Conservation (phyloP, 306 rosid species). For the Cicer bijugum region DNA sequence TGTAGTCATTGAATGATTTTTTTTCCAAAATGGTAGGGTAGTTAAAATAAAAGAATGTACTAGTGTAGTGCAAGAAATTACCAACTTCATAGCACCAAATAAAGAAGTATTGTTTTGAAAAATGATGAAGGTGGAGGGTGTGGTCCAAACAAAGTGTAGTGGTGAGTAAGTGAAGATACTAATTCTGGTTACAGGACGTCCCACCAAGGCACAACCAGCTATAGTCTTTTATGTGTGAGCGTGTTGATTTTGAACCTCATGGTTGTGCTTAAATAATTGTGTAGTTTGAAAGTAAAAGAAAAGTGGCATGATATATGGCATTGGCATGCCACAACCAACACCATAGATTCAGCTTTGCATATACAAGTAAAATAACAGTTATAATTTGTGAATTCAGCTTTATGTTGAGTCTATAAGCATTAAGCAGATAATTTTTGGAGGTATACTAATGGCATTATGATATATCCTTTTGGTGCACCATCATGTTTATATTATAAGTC, state of each 20-base stretch:
- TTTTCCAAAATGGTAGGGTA: conserved; percentile 3
- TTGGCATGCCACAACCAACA: conserved; percentile 34
- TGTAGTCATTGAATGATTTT: conserved; percentile 6
- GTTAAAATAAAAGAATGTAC: conserved; percentile 30
- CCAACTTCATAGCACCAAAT: conserved; percentile 17
- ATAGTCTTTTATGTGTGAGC: conserved; percentile 29
- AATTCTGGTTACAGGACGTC: conserved; percentile 40
- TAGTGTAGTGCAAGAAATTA: conserved; percentile 17
- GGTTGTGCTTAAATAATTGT: conserved; percentile 43
- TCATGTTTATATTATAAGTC: not conserved
- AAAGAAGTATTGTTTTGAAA: conserved; percentile 5
- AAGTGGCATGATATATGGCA: conserved; percentile 37
- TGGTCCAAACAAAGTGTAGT: conserved; percentile 46
- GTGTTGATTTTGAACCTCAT: conserved; percentile 42
- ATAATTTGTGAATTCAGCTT: conserved; percentile 8
- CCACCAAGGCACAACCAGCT: conserved; percentile 40
- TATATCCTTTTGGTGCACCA: not conserved
- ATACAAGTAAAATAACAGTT: not conserved
- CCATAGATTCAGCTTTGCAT: conserved; percentile 19
- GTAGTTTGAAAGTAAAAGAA: conserved; percentile 28
- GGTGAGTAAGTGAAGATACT: conserved; percentile 23
- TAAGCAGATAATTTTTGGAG: not conserved
- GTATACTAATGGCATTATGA: not conserved
- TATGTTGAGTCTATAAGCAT: conserved; percentile 1
- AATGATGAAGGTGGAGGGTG: conserved; percentile 3